Base-by-base conservation (phyloP, 2,329 filamentous ascomycete species). In the Metarhizium brunneum region DNA sequence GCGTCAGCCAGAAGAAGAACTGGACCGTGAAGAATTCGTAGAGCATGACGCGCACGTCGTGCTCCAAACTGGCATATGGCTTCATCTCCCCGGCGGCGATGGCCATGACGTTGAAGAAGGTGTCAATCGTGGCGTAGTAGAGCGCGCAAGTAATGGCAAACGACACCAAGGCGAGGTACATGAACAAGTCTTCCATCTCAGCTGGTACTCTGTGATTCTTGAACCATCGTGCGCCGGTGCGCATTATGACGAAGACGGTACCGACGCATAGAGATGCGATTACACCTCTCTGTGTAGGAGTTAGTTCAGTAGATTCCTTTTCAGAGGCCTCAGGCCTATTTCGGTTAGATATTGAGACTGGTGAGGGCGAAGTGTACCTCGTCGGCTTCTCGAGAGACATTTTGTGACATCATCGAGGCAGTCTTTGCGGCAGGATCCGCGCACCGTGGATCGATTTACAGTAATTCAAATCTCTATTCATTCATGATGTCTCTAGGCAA, bases 1-100 rank as follows among this genome's bases (percentile, higher is more conserved):
- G 42, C 2, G 59, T 61, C 45, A 60, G 16, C 60, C 59, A 62
- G 56, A 61, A 62, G 51, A 62, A 62, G 57, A 62, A 60, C 45
- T 61, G 58, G 47, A 62, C 59, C 18, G 56, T 54, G 16, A 62
- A 62, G 40, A 60, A 62, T 16, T 62, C 57, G 36, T 55, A 51
- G 5, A 62, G 55, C 60, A 62, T 61, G 20, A 58, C 52, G 16
- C 50, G 35, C 20, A 61, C 25, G n/a, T 58, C 58, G 3, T 54
- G 2, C 2, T 52, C 3, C 2, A 61, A 45, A 11, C 50, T 38
- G 6, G 56, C 10, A 25, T 58, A 62, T 11, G 58, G 57, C 36
- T 56, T 14, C 55, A 54, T 56, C n/a, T 5, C 30, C 2, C 52
- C 54, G 4, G 47, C 53, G 2, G 14, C 25, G 32, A 61, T 54